Base-by-base conservation (phyloP, 176 grass and related monocot species). In the Phoenix dactylifera region DNA sequence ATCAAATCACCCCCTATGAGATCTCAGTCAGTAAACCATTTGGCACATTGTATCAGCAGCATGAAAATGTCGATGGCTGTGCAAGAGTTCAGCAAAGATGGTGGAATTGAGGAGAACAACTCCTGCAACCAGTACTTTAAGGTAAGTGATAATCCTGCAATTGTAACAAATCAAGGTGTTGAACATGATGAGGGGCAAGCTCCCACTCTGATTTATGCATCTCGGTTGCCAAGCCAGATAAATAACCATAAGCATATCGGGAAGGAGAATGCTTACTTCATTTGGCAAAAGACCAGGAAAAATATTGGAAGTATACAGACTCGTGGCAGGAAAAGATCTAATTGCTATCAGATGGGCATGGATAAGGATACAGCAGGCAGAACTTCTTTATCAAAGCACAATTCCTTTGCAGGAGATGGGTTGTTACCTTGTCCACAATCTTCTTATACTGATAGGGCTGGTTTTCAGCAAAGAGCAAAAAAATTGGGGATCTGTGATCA, bases 361-460 rank as follows among this genome's bases (percentile, higher is more conserved):
- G 35, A 12, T 44, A 6, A 7, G 12, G 35, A 44, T 44, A 44
- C 35, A 44, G 35, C 35, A 44, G 1, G 35, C 7, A 12, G 9
- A 44, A 44, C 10, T 44, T 44, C 35, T 44, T 9, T 44, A 44
- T 44, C 35, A 44, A 44, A 6, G 35, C 35, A 56, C 18, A 18
- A 22, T 22, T 56, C 54, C 1, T 56, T 20, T 10, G 9, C 14
- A 22, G 54, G 54, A 56, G 54, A 23, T 22, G 54, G 54, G 18
- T 56, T 56, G 54, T 56, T 56, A 22, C 54, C 54, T 56, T 14
- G 19, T 56, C 54, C 54, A 56, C 19, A 56, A 23, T 56, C 22
- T 56, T 56, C 54, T 56, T 56, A 23, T 56, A 16, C 54, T 56
- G 6, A 20, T 56, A 23, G 19, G 22, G 22, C 23, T 23, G 54